Evolutionary conservation across 1,284 basidiomycete genomes (phyloP).

Genomic region (Psilocybe mexicana): DNA sequence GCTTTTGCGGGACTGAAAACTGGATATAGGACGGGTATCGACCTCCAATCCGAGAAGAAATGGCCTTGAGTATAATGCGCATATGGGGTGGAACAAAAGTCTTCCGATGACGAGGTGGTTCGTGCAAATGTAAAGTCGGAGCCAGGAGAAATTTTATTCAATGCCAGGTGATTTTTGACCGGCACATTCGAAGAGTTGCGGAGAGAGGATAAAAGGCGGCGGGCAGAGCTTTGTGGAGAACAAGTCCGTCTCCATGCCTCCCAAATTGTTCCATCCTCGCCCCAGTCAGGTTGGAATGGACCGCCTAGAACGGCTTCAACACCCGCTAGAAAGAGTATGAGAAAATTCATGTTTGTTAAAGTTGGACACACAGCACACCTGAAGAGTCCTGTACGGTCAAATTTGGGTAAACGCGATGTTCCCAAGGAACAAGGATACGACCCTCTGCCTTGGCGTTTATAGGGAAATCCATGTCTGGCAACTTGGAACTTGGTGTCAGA

Average conservation of each 20-base stretch:
- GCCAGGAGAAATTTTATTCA: constrained; percentile 33
- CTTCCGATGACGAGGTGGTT: constrained; percentile 60
- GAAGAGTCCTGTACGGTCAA: constrained; percentile 58
- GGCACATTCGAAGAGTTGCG: constrained; percentile 35
- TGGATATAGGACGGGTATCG: constrained; percentile 82
- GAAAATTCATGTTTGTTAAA: constrained; percentile 9
- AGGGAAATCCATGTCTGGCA: constrained; percentile 90
- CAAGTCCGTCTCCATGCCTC: constrained; percentile 91
- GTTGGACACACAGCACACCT: constrained; percentile 45
- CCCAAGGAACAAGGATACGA: constrained; percentile 88
- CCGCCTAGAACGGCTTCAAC: constrained; percentile 63
- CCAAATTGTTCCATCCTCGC: constrained; percentile 84
- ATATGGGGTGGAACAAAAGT: constrained; percentile 83
- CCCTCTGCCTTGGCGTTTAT: constrained; percentile 92
- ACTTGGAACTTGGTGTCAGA: constrained; percentile 37
- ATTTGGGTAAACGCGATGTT: constrained; percentile 70
- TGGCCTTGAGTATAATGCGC: constrained; percentile 87
- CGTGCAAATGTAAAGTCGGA: constrained; percentile 64
- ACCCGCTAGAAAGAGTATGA: constrained; percentile 43
- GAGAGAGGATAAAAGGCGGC: constrained; percentile 79
- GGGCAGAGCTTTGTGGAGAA: constrained; percentile 74
- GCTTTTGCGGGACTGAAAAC: constrained; percentile 89
- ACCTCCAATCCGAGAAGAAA: constrained; percentile 95
- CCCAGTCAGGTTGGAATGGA: constrained; percentile 84
- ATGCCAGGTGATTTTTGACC: constrained; percentile 30